Evolutionary conservation across 2,329 filamentous ascomycete species (phyloP), one percentile per base, ranked within the genome.

Genomic region (Orbilia brochopaga): DNA sequence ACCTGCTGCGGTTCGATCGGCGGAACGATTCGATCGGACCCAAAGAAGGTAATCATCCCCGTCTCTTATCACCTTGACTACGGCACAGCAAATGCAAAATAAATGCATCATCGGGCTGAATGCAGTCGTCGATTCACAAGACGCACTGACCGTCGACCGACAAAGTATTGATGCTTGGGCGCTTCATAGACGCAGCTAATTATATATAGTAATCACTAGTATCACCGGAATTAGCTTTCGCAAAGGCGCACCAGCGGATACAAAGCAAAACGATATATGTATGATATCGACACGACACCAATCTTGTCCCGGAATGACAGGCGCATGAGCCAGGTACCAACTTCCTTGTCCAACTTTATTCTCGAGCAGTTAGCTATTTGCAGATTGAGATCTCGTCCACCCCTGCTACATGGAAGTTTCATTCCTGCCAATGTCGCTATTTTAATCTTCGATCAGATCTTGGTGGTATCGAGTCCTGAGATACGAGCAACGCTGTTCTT

Each of bases 1-100:
- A 64, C 53, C 48, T 35, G 48, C 37, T 8, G 50, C n/a, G 44
- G 24, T 61, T 37, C 59, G 66, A 70, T 70, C 66, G 54, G 50
- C 46, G 48, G 66, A 55, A 64, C 59, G 37, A 52, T 50, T 59
- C 40, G 30, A 70, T 64, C 59, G 35, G 59, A 64, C 59, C 66
- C 59, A 27, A 70, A 55, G 15, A 57, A 59, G 59, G 58, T 59
- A 64, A 55, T 67, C 46, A 53, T 56, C 56, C 44, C 59, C 48
- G 42, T 58, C 21, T n/a, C 58, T 62, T 53, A 62, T 62, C 48
- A 35, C 19, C 17, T n/a, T n/a, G n/a, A n/a, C n/a, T n/a, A n/a
- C n/a, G n/a, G n/a, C n/a, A n/a, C n/a, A n/a, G n/a, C n/a, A n/a
- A n/a, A n/a, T n/a, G n/a, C n/a, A n/a, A n/a, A n/a, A n/a, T n/a